Conservation (phyloP, 2,329 filamentous ascomycete species). For the Calonectria ilicicola region DNA sequence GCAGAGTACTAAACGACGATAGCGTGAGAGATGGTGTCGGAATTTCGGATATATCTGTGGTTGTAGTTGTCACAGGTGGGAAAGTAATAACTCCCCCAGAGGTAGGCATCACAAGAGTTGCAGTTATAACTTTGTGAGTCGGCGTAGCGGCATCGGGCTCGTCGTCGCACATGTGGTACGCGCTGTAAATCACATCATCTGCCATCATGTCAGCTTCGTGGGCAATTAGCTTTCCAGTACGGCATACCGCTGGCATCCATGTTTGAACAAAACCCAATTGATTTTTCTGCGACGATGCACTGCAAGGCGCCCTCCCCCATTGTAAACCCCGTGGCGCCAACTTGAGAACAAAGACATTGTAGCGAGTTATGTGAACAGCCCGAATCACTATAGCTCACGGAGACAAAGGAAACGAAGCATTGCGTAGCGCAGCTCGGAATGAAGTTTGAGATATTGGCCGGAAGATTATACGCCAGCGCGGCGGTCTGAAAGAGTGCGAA, state of each 20-base stretch:
- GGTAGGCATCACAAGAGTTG: slow-evolving; percentile 60
- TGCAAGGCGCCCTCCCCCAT: slow-evolving; percentile 78
- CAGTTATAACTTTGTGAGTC: slow-evolving; percentile 69
- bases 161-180: slow-evolving; percentile 70
- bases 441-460: slow-evolving; percentile 53
- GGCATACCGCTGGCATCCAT: slow-evolving; percentile 53
- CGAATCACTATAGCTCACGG: slow-evolving; percentile 65
- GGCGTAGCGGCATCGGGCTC: slow-evolving; percentile 63
- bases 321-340: slow-evolving; percentile 72
- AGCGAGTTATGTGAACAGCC: slow-evolving; percentile 61
- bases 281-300: slow-evolving; percentile 70
- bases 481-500: slow-evolving; percentile 43
- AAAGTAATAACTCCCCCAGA: slow-evolving; percentile 46
- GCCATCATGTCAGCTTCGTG: slow-evolving; percentile 29
- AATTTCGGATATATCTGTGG: neutral
- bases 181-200: slow-evolving; percentile 59
- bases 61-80: slow-evolving; percentile 33
- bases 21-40: slow-evolving; percentile 12
- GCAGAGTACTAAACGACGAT: slow-evolving; percentile 35
- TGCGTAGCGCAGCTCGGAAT: slow-evolving; percentile 70
- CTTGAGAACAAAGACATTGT: slow-evolving; percentile 72
- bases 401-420: slow-evolving; percentile 74
- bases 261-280: slow-evolving; percentile 63
- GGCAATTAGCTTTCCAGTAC: neutral
- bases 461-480: slow-evolving; percentile 46